These are phyloP conservation scores for Pseudogymnoascus sp. DNA, from an alignment of 2,329 filamentous ascomycete genomes.

Conservation along the genomic window DNA sequence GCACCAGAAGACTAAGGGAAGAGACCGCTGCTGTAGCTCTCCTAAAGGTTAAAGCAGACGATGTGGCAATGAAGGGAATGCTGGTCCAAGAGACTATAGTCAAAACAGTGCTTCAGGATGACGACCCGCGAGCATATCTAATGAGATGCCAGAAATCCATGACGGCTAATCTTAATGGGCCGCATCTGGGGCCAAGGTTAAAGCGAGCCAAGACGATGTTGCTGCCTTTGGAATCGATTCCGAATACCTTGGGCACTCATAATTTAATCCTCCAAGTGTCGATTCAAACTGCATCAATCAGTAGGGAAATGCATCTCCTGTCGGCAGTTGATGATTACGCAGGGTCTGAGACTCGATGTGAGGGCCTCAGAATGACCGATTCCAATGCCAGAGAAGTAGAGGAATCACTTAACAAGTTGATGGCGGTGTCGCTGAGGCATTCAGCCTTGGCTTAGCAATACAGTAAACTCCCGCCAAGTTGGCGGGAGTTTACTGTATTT, in stretches of 20 bases:
- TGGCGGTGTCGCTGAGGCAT: neutral
- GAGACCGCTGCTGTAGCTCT: slow-evolving; percentile 11
- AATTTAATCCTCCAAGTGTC: slow-evolving; percentile 15
- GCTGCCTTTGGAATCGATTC: slow-evolving; percentile 24
- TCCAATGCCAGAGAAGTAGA: neutral
- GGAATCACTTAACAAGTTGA: neutral
- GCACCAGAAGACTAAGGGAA: slow-evolving; percentile 22
- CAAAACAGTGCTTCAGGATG: slow-evolving; percentile 17
- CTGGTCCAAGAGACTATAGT: neutral
- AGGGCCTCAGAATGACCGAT: slow-evolving; percentile 15
- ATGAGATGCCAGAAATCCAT: slow-evolving; percentile 24
- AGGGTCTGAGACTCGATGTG: slow-evolving; percentile 11
- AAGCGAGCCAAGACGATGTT: slow-evolving; percentile 21
- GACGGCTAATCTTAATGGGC: slow-evolving; percentile 8
- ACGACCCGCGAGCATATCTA: slow-evolving; percentile 25
- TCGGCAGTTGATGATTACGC: slow-evolving; percentile 18
- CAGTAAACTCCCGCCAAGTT: too few species aligned
- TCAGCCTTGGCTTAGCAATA: neutral
- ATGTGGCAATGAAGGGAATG: neutral
- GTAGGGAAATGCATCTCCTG: slow-evolving; percentile 7
- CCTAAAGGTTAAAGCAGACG: neutral
- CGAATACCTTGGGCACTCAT: slow-evolving; percentile 17
- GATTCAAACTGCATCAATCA: slow-evolving; percentile 11
- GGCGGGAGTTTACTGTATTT: too few species aligned
- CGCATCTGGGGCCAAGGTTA: slow-evolving; percentile 14